Evolutionary conservation across 2,329 filamentous ascomycete genomes (phyloP).

Genomic region (Cladosporium austrohemisphaericum): DNA sequence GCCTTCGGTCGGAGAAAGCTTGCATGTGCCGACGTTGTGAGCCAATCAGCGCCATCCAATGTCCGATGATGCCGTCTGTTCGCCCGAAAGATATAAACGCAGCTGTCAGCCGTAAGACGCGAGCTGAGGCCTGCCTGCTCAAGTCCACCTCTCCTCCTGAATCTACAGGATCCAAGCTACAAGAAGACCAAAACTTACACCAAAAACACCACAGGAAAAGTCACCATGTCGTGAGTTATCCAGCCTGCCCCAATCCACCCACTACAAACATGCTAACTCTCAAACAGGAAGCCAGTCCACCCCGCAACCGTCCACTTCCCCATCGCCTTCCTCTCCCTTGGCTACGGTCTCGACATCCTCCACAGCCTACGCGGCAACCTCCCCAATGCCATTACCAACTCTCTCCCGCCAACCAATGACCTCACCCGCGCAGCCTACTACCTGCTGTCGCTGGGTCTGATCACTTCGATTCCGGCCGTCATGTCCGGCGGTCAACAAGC

Average conservation of each 20-base stretch:
- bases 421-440: conserved; percentile 43
- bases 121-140: conserved; percentile 10
- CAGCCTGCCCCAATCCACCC: background rate
- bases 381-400: conserved; percentile 29
- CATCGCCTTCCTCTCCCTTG: conserved; percentile 43
- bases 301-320: conserved; percentile 48
- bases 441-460: conserved; percentile 40
- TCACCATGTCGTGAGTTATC: conserved; percentile 11
- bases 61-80: conserved; percentile 10
- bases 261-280: conserved; percentile 3
- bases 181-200: background rate
- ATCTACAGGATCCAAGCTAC: background rate
- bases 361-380: conserved; percentile 34
- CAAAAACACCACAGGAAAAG: background rate
- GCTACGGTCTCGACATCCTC: conserved; percentile 41
- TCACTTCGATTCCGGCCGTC: conserved; percentile 33
- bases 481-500: conserved; percentile 37
- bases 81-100: conserved; percentile 10
- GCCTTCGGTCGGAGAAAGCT: conserved; percentile 9
- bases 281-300: conserved; percentile 39
- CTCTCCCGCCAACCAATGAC: conserved; percentile 33
- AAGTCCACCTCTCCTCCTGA: conserved; percentile 1
- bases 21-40: conserved; percentile 3
- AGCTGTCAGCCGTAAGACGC: conserved; percentile 6
- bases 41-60: conserved; percentile 8